Evolutionary conservation across 768 basidiomycete species (phyloP).

Genomic region (Boletus rubroflammeus): DNA sequence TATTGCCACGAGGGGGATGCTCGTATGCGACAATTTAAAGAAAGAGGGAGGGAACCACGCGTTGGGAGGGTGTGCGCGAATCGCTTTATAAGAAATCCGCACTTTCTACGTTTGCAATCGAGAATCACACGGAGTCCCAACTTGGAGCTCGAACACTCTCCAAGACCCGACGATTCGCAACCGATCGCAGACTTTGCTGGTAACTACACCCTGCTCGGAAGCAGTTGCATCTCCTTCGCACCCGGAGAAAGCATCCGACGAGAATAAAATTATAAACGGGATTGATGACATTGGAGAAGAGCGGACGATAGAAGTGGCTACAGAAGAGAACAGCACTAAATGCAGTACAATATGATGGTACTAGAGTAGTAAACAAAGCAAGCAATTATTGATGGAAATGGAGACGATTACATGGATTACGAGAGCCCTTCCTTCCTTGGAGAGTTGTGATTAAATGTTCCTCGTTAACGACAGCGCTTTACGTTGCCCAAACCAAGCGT

Average conservation of each 20-base stretch:
- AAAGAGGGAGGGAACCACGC: neutral
- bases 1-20: neutral
- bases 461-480: neutral
- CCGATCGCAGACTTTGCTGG: neutral
- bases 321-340: slow-evolving; percentile 11
- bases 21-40: neutral
- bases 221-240: neutral
- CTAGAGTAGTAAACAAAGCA: slow-evolving; percentile 5
- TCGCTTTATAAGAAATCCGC: neutral
- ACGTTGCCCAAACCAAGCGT: slow-evolving; percentile 5
- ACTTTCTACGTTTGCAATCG: neutral
- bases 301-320: slow-evolving; percentile 10
- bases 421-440: slow-evolving; percentile 19
- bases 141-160: neutral
- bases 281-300: neutral
- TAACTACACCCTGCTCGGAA: neutral
- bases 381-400: neutral
- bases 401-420: slow-evolving; percentile 15
- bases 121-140: neutral
- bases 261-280: neutral
- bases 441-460: slow-evolving; percentile 18
- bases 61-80: slow-evolving; percentile 8
- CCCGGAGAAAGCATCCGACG: neutral
- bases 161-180: slow-evolving; percentile 4
- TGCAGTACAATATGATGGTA: slow-evolving; percentile 2